Base-by-base conservation (phyloP, 441 rosid genomes). In the Adansonia grandidieri region DNA sequence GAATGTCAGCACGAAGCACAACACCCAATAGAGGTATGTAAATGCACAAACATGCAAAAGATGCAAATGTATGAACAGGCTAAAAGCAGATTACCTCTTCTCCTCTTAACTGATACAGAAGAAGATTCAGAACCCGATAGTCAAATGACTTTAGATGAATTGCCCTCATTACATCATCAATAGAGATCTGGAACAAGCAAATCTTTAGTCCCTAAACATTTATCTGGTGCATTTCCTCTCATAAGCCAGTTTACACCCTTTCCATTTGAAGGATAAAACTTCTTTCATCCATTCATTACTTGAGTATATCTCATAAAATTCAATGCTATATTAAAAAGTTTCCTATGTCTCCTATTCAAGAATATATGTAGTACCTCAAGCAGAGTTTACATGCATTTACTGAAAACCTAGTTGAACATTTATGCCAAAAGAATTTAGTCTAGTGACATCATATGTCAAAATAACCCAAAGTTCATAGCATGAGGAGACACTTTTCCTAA, bases 101-200 rank as follows among this genome's bases (percentile, higher is more conserved):
- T 85, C 89, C 89, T 84, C 90, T 91, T 84, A 96, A 74, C 85
- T 89, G 89, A 78, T 91, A 93, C 67, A 96, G 80, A 22, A 91
- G 85, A 87, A 94, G 96, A 88, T 96, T 92, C 86, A 93, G 84
- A 74, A 91, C 87, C 77, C 96, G 88, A 86, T 91, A 93, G 86
- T 94, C 98, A 80, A 92, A 91, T 5, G 97, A 92, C 83, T 96
- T 93, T 73, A 96, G 84, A 88, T 87, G 89, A 75, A 96, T 84
- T 51, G 99, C 92, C 80, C 86, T 89, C 88, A 80, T 88, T 9
- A 48, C 61, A 75, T 93, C 91, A 86, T 93, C 90, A 22, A 84
- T 61, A 17, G 65, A 77, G 44, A 92, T 79, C 97, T 93, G 84
- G 48, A 37, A 69, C 75, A 79, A 71, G 2, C 50, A 80, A 80